Conservation (phyloP, 2,329 filamentous ascomycete species). For the Cadophora gregata region DNA sequence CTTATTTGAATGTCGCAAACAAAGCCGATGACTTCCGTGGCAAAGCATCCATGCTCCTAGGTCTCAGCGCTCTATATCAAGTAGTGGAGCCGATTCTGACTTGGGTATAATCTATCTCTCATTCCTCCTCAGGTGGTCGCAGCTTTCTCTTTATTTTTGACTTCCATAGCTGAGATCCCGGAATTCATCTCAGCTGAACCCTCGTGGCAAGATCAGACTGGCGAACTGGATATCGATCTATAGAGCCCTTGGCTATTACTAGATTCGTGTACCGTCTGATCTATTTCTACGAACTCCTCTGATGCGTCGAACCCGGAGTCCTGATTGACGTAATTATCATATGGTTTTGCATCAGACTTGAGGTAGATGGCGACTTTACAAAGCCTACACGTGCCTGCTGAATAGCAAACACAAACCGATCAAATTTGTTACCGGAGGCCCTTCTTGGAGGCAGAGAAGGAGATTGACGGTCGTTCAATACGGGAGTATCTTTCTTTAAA, state of each 20-base stretch:
- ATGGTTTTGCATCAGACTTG: constrained; percentile 1
- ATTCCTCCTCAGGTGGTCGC: too few relatives aligned
- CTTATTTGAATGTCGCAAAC: background rate
- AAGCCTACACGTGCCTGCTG: background rate
- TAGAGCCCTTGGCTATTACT: background rate
- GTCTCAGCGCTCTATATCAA: too few relatives aligned
- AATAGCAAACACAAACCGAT: background rate
- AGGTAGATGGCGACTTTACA: background rate
- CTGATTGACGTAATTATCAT: background rate
- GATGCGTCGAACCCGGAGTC: too few relatives aligned
- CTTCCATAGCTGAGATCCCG: background rate
- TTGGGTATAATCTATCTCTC: too few relatives aligned
- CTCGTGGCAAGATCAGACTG: background rate
- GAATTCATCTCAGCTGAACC: background rate
- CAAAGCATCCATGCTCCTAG: background rate
- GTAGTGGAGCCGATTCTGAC: too few relatives aligned
- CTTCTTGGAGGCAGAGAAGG: background rate
- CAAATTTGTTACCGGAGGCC: background rate
- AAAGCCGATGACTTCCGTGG: background rate
- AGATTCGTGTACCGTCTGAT: background rate
- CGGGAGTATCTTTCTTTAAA: background rate
- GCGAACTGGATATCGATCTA: background rate
- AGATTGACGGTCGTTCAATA: background rate
- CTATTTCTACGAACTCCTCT: background rate
- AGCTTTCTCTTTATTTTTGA: background rate